Evolutionary conservation across 768 basidiomycete genomes (phyloP).

Genomic region (Mycena metata): DNA sequence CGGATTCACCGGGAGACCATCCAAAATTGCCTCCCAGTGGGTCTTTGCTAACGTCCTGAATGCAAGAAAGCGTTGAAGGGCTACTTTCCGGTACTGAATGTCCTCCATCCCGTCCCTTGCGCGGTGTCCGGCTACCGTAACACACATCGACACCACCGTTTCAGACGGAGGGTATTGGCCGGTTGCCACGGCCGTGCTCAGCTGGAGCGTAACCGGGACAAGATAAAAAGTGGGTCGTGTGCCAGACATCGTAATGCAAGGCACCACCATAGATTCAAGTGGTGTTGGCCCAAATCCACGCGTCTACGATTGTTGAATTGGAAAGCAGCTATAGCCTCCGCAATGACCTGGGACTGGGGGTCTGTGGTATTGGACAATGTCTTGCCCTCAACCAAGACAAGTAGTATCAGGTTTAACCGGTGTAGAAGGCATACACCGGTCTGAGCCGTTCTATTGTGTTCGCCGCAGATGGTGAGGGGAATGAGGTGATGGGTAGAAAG

Average conservation of each 20-base stretch:
- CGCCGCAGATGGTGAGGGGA: slow-evolving; percentile 48
- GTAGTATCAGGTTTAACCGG: slow-evolving; percentile 33
- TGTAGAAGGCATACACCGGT: slow-evolving; percentile 48
- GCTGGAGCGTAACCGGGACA: slow-evolving; percentile 48
- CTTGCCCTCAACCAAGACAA: slow-evolving; percentile 45
- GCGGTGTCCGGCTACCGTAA: slow-evolving; percentile 36
- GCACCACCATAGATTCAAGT: slow-evolving; percentile 47
- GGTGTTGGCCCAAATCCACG: slow-evolving; percentile 30
- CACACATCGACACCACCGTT: slow-evolving; percentile 47
- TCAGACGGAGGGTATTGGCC: slow-evolving; percentile 39
- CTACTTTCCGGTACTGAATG: slow-evolving; percentile 44
- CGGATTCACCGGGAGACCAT: slow-evolving; percentile 34
- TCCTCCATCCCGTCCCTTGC: slow-evolving; percentile 45
- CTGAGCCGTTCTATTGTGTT: slow-evolving; percentile 37
- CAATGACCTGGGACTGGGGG: slow-evolving; percentile 45
- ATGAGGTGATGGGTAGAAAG: slow-evolving; percentile 41
- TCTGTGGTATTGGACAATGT: slow-evolving; percentile 36
- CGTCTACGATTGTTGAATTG: slow-evolving; percentile 48
- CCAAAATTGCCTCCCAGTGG: slow-evolving; percentile 42
- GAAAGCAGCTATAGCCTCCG: slow-evolving; percentile 50
- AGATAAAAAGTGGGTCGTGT: slow-evolving; percentile 52
- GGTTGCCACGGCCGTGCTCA: slow-evolving; percentile 45
- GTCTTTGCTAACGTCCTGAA: slow-evolving; percentile 47
- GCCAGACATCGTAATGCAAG: slow-evolving; percentile 52
- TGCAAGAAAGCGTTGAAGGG: slow-evolving; percentile 46